These are phyloP conservation scores for Dryadomyces quercivorus DNA, from an alignment of 2,329 filamentous ascomycete genomes.

Conservation along the genomic window DNA sequence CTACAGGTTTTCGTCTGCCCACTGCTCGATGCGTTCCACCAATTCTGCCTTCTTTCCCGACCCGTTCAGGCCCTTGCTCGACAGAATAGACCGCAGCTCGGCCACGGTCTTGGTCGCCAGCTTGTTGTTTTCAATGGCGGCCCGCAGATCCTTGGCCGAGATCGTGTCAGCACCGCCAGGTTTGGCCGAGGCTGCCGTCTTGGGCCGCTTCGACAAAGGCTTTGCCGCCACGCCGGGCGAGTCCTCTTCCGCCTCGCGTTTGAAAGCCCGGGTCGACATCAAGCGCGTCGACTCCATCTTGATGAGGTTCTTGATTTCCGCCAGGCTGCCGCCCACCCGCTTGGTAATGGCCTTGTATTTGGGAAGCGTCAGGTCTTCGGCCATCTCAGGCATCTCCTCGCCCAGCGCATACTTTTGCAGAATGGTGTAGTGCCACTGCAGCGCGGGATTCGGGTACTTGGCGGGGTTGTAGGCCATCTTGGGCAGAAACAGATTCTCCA, in stretches of 20 bases:
- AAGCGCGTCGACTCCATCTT: constrained; percentile 37
- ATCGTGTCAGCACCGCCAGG: constrained; percentile 12
- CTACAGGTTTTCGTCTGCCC: constrained; percentile 35
- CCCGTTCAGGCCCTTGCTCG: constrained; percentile 32
- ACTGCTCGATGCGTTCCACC: constrained; percentile 42
- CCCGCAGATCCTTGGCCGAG: constrained; percentile 33
- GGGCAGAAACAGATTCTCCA: constrained; percentile 81
- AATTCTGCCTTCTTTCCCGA: constrained; percentile 42
- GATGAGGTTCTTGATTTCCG: constrained; percentile 63
- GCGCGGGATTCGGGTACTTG: constrained; percentile 80
- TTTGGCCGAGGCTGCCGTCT: constrained; percentile 27
- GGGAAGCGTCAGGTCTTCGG: constrained; percentile 68
- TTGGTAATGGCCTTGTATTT: constrained; percentile 83
- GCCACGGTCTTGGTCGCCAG: constrained; percentile 42
- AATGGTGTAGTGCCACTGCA: constrained; percentile 97
- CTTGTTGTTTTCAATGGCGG: constrained; percentile 30
- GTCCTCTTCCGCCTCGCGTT: constrained; percentile 38
- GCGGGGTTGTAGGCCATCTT: constrained; percentile 72
- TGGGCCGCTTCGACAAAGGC: constrained; percentile 36
- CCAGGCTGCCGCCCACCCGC: constrained; percentile 65
- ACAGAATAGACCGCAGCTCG: constrained; percentile 37
- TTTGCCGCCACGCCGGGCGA: constrained; percentile 21
- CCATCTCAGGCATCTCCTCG: constrained; percentile 70
- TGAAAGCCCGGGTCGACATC: constrained; percentile 29
- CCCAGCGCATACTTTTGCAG: constrained; percentile 84